phyloP scores from a whole-genome alignment of 2,329 filamentous ascomycete genomes.

The Cladosporium colombiae region DNA sequence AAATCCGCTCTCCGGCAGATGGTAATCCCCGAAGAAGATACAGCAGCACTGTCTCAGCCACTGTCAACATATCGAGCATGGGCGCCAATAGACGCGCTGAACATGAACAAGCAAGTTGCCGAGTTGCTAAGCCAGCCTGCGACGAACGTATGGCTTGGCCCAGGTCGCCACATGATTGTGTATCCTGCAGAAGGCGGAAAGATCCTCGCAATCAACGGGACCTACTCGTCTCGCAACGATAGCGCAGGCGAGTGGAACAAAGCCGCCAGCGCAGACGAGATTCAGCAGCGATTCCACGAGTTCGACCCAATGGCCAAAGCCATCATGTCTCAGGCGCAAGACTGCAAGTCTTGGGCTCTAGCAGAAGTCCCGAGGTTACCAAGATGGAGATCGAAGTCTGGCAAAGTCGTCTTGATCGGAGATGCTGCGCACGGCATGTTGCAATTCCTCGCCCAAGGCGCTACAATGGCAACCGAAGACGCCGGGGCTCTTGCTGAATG shows the following conservation, averaged over 20 bases:
- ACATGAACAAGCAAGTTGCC: background rate
- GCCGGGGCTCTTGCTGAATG: constrained; percentile 17
- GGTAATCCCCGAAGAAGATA: constrained; percentile 6
- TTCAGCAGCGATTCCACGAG: constrained; percentile 19
- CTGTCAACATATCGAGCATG: constrained; percentile 13
- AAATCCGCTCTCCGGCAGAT: constrained; percentile 8
- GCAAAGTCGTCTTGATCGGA: constrained; percentile 37
- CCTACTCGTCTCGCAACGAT: constrained; percentile 13
- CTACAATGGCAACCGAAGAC: constrained; percentile 14
- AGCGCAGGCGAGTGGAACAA: constrained; percentile 15
- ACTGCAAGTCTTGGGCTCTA: constrained; percentile 42
- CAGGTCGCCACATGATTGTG: constrained; percentile 15
- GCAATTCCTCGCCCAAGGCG: constrained; percentile 29
- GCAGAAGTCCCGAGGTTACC: constrained; percentile 48
- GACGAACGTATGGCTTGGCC: constrained; percentile 17
- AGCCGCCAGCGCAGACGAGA: constrained; percentile 9
- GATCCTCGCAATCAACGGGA: constrained; percentile 18
- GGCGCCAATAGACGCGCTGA: constrained; percentile 10
- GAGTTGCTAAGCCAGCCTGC: background rate
- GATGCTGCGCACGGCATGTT: constrained; percentile 44
- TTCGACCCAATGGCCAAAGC: constrained; percentile 13
- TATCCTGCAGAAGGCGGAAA: constrained; percentile 11
- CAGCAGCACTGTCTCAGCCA: constrained; percentile 6
- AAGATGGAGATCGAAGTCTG: constrained; percentile 41
- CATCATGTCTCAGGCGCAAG: constrained; percentile 34